Evolutionary conservation across 768 basidiomycete species (phyloP), one percentile per base, ranked within the genome.

Genomic region (Suillus fuscotomentosus): DNA sequence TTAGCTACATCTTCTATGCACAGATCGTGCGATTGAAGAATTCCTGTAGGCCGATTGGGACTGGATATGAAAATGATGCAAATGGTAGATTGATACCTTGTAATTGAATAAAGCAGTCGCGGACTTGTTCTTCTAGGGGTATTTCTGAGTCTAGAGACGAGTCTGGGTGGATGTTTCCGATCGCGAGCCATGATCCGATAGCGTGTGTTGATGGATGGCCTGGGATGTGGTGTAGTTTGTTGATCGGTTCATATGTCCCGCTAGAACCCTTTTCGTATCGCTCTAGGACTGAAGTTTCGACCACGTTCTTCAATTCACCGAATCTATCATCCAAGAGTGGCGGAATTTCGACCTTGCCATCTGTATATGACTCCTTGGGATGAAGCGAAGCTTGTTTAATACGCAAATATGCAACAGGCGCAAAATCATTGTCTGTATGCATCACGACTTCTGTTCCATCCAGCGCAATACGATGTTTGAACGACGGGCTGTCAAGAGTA

Each of bases 381-480:
- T 83, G 82, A 38, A 98, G 78, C 4, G 76, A 72, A 0, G 92
- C 94, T 8, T 78, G 73, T 71, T 90, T 90, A 64, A 99, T 84
- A 63, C 92, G 86, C 20, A 99, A 78, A 77, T 91, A 98, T 15
- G 97, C 97, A 42, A 99, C 96, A 1, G 93, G 91, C 0, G 92
- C 93, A 71, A 96, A 90, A 71, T 88, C 90, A 64, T 82, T 91
- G 76, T 91, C 89, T 7, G 90, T 88, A 69, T 91, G 90, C 50
- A 92, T 85, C 47, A 96, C 87, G 0, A 84, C 85, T 68, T 94
- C 88, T 1, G 84, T 83, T 53, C 88, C 85, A 41, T 77, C 81
- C 88, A 98, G 73, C 8, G 79, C 73, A 42, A 99, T 89, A 11
- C 84, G 81, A 45, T 83, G 83, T 68, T 93, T 92, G 84, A 96